Percentiles rank a stretch among this genome's conserved stretches.
Evolutionary conservation across 1,284 basidiomycete species (phyloP).

Genomic region (Cryptococcus sp.): DNA sequence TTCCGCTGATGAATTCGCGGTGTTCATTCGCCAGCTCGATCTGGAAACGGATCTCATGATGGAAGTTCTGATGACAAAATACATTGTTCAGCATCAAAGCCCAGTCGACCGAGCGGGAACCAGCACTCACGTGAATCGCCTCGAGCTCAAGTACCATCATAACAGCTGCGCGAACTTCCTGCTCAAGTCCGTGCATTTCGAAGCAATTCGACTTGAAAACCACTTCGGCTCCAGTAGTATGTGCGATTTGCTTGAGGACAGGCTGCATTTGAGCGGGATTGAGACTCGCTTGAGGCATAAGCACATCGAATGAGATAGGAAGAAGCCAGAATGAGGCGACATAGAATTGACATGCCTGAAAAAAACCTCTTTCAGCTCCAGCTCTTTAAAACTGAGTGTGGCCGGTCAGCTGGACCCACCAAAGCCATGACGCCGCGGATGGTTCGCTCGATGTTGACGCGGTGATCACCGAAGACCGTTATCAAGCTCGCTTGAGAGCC

Average conservation of each 20-base stretch:
- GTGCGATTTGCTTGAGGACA: constrained; percentile 82
- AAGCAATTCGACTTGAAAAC: constrained; percentile 98
- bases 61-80: constrained; percentile 66
- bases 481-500: constrained; percentile 74
- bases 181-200: constrained; percentile 94
- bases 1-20: constrained; percentile 96
- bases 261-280: constrained; percentile 82
- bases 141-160: constrained; percentile 86
- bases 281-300: constrained; percentile 73
- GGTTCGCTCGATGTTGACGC: constrained; percentile 92
- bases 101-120: neutral
- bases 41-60: constrained; percentile 97
- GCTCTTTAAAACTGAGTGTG: constrained; percentile 2
- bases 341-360: constrained; percentile 90
- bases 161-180: constrained; percentile 84
- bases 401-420: constrained; percentile 59
- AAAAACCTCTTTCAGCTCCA: constrained; percentile 5
- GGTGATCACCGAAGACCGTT: constrained; percentile 90
- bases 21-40: constrained; percentile 98
- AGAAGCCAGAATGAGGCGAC: constrained; percentile 95
- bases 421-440: constrained; percentile 94
- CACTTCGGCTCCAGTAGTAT: constrained; percentile 85
- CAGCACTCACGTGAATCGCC: constrained; percentile 72
- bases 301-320: constrained; percentile 88
- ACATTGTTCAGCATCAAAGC: neutral